Base-by-base conservation (phyloP, 495 filamentous ascomycete species). In the Aspergillus heteromorphus region DNA sequence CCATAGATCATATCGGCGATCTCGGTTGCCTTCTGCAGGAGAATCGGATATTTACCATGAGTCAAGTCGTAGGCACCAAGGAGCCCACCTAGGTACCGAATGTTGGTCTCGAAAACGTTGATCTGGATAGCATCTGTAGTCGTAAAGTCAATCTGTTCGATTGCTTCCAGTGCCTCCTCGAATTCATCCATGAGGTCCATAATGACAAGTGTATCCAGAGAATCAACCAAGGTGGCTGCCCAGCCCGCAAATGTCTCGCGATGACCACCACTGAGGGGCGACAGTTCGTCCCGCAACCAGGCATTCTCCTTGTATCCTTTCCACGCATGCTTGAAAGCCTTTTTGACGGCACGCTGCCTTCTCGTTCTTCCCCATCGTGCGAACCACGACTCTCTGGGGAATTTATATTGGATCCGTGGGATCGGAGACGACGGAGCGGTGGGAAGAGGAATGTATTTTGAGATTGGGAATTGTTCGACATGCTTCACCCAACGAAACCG, bases 41-140 rank as follows among this genome's bases (percentile, higher is more conserved):
- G 73, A 19, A 85, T 76, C 10, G 77, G 73, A 52, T 81, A 67
- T 49, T 82, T 84, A n/a, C 77, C 83, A 6, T 85, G 61, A 48
- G 85, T 86, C 48, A 95, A 78, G 66, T 96, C 91, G 62, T 92
- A 88, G 16, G 91, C 91, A 16, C 82, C 89, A 38, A 96, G 60
- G 45, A 96, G 75, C 3, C 91, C 91, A 20, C 90, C 91, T 25
- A 95, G 77, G 62, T 95, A 95, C 34, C 91, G 80, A 63, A 95
- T 96, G 16, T 86, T 89, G 4, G 88, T 92, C 70, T 96, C 91
- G 53, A 95, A 95, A 9, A 95, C 80, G 40, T 88, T 89, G 40
- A 95, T 87, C 6, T 65, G 78, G 9, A 70, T 74, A 21, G 65
- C 65, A 10, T 72, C 66, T 0, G 75, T 74, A 0, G 70, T 74